Base-by-base conservation (phyloP, 1,139 yeast genomes). In the Sugiyamaella novakii region DNA sequence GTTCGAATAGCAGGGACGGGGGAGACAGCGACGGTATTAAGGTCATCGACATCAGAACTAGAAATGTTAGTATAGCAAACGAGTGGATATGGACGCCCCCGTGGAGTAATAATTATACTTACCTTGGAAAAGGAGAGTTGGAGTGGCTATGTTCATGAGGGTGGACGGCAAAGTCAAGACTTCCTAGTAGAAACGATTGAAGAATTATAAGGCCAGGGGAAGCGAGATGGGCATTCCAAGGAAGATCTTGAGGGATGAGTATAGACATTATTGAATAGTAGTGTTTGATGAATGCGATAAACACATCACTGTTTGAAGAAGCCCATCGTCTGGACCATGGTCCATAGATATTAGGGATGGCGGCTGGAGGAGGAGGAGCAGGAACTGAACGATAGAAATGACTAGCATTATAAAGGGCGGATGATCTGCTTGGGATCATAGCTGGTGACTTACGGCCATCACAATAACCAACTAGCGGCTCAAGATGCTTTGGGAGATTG, bases 231-330 rank as follows among this genome's bases (percentile, higher is more conserved):
- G 63, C 56, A 43, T 59, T 54, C 59, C 57, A 46, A 2, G 57
- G 57, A 14, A 58, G 49, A 29, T 58, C 61, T 40, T 56, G 47
- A 31, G 64, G 67, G 5, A 62, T 53, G 15, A 55, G 31, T 15
- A 53, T 51, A 17, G 70, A 60, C 14, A 66, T 50, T 48, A 68
- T 50, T 67, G 64, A 47, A 51, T 70, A 67, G 61, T 84, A 84
- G 64, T 87, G 95, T 61, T 87, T 81, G 50, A 86, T 70, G 59
- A 87, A 87, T 1, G 94, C 82, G 55, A 79, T 78, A 65, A 87
- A 86, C 1, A 87, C 74, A 53, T 76, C 77, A 30, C 78, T 67
- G 54, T 75, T 75, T 34, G 73, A 66, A 4, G 71, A 65, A 58
- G 82, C 68, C 89, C 87, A 77, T 70, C 87, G 58, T 15, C 80